Conservation (phyloP, 2,329 filamentous ascomycete genomes). For the Emydomyces testavorans region DNA sequence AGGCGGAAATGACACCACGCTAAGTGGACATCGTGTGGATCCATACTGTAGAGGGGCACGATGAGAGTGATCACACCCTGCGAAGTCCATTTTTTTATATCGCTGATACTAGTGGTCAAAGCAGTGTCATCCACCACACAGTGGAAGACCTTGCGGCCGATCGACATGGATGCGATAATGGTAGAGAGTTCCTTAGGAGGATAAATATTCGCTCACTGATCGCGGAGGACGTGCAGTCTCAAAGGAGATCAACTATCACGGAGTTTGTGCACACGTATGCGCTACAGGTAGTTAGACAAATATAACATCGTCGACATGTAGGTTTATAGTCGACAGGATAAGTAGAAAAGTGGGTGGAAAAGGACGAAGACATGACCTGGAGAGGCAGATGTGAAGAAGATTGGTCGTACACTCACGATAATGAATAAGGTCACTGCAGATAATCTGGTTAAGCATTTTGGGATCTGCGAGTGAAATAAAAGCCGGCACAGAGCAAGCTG, state of each 20-base stretch:
- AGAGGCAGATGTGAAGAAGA: neutral
- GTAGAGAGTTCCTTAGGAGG: neutral
- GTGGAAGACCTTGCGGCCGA: slow-evolving; percentile 38
- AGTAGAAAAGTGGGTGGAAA: neutral
- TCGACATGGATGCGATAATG: slow-evolving; percentile 25
- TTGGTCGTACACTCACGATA: slow-evolving; percentile 21
- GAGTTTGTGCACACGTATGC: slow-evolving; percentile 9
- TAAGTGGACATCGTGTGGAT: neutral
- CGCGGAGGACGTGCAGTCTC: neutral
- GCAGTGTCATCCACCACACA: slow-evolving; percentile 45
- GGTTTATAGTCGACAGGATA: neutral
- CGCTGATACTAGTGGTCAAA: slow-evolving; percentile 41
- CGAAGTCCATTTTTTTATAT: slow-evolving; percentile 43
- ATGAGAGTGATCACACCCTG: slow-evolving; percentile 40
- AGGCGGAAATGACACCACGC: neutral
- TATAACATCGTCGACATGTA: neutral
- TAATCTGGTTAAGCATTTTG: slow-evolving; percentile 27
- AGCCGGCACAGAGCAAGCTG: slow-evolving; percentile 13
- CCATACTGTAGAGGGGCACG: slow-evolving; percentile 42
- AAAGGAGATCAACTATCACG: slow-evolving; percentile 4
- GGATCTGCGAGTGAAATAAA: slow-evolving; percentile 15
- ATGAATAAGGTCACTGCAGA: slow-evolving; percentile 19
- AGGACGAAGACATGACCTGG: neutral
- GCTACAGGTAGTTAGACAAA: slow-evolving; percentile 8
- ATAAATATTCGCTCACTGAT: neutral